A percentile compares a stretch with the other conserved stretches of the same genome.
Evolutionary conservation across 257 asterid species (phyloP).

Genomic region (Perilla frutescens): DNA sequence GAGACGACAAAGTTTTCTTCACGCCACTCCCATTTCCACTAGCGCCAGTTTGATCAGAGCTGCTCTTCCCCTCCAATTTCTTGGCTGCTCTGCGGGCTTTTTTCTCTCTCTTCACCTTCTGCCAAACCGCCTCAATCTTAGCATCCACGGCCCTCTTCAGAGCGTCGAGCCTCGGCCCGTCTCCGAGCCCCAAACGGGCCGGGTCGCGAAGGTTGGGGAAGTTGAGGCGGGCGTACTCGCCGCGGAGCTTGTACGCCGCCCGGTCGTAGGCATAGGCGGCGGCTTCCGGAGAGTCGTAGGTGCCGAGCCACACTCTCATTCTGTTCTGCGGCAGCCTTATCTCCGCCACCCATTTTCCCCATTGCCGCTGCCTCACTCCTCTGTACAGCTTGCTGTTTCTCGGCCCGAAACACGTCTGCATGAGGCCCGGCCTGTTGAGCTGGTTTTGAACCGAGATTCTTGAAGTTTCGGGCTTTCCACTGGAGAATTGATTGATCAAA

Average conservation of each 20-base stretch:
- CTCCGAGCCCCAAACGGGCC: conserved; percentile 56
- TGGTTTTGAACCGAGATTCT: conserved; percentile 7
- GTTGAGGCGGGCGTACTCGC: conserved; percentile 57
- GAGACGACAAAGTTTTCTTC: conserved; percentile 31
- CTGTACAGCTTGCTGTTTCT: conserved; percentile 54
- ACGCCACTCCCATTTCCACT: conserved; percentile 23
- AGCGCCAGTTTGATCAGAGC: neutral
- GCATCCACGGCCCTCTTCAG: conserved; percentile 70
- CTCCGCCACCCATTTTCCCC: conserved; percentile 67
- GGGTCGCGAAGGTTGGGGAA: conserved; percentile 57
- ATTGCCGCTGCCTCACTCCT: conserved; percentile 63
- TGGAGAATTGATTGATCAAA: conserved; percentile 48
- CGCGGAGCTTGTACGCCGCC: conserved; percentile 60
- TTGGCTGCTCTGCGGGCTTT: conserved; percentile 41
- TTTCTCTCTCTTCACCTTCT: conserved; percentile 66
- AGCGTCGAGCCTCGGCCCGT: conserved; percentile 42
- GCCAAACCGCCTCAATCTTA: conserved; percentile 69
- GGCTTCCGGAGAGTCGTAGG: conserved; percentile 75
- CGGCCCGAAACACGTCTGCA: conserved; percentile 26
- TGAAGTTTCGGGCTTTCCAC: conserved; percentile 27
- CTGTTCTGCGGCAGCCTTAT: conserved; percentile 56
- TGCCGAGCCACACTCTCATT: conserved; percentile 61
- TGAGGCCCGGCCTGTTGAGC: conserved; percentile 9
- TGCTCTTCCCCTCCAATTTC: conserved; percentile 27
- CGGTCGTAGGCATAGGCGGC: conserved; percentile 75